Conservation (phyloP, 1,284 basidiomycete species). For the Kwoniella shivajii region DNA sequence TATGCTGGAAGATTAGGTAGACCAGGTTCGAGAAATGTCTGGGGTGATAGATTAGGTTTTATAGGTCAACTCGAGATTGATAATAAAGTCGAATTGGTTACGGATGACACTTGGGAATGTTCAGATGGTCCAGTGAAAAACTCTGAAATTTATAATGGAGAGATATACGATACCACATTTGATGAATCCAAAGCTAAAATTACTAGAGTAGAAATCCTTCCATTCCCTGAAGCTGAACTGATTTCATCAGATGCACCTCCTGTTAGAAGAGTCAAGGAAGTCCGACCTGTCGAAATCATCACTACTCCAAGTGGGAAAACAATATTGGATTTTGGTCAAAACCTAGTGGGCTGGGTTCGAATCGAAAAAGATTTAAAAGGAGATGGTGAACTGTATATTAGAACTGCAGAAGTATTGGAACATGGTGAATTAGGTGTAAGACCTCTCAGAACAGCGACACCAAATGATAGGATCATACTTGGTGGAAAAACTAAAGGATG, state of each 20-base stretch:
- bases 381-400: conserved; percentile 18
- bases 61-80: conserved; percentile 39
- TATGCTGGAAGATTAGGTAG: conserved; percentile 34
- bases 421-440: conserved; percentile 38
- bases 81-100: conserved; percentile 16
- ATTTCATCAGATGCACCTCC: conserved; percentile 38
- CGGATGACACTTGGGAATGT: conserved; percentile 31
- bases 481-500: conserved; percentile 28
- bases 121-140: conserved; percentile 20
- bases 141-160: conserved; percentile 45
- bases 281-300: conserved; percentile 32
- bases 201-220: conserved; percentile 9
- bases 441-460: conserved; percentile 30
- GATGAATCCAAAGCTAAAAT: conserved; percentile 1
- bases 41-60: conserved; percentile 29
- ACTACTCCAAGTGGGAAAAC: conserved; percentile 36
- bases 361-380: conserved; percentile 20
- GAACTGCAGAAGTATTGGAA: conserved; percentile 43
- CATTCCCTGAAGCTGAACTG: conserved; percentile 24
- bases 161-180: conserved; percentile 27
- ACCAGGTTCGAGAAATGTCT: conserved; percentile 31
- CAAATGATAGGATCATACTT: conserved; percentile 25
- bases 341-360: conserved; percentile 40
- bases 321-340: conserved; percentile 46
- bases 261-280: conserved; percentile 25